Percentiles rank a stretch among this genome's conserved stretches.
phyloP scores from a whole-genome alignment of 179 eudicot genomes.

The Gypsophila paniculata region DNA sequence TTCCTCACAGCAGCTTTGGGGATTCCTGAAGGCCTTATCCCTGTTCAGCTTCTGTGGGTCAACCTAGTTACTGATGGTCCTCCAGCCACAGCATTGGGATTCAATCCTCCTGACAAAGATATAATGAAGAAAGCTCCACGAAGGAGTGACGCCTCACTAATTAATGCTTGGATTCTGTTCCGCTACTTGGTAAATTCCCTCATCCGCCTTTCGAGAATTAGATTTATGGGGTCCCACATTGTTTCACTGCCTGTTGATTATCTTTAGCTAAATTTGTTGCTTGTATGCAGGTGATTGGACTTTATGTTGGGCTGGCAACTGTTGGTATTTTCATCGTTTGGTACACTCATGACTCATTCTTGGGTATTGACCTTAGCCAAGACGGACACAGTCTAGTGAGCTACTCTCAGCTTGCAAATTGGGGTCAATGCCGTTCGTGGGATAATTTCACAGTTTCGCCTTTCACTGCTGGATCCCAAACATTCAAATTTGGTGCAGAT shows the following conservation, averaged over 20 bases:
- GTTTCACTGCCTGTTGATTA: neutral
- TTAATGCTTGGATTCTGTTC: constrained; percentile 86
- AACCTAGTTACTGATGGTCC: constrained; percentile 98
- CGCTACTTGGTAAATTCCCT: constrained; percentile 63
- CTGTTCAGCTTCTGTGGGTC: constrained; percentile 99
- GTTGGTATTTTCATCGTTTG: constrained; percentile 87
- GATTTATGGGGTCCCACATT: neutral
- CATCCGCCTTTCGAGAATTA: neutral
- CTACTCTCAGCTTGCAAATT: constrained; percentile 76
- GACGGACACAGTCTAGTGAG: constrained; percentile 87
- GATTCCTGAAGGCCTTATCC: constrained; percentile 92
- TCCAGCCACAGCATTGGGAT: constrained; percentile 97
- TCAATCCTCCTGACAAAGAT: constrained; percentile 93
- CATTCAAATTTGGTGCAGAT: constrained; percentile 48
- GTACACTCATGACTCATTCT: constrained; percentile 76
- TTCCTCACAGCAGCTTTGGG: constrained; percentile 95
- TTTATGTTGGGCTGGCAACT: constrained; percentile 84
- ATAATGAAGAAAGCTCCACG: constrained; percentile 94
- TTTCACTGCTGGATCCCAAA: constrained; percentile 66
- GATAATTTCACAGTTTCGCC: constrained; percentile 63
- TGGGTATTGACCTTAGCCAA: constrained; percentile 74
- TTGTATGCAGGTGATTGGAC: constrained; percentile 71
- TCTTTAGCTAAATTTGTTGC: constrained; percentile 3
- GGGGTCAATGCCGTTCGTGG: constrained; percentile 92
- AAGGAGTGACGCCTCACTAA: constrained; percentile 80